phyloP scores from a whole-genome alignment of 495 filamentous ascomycete species.

The Lasiosphaeris hirsuta region DNA sequence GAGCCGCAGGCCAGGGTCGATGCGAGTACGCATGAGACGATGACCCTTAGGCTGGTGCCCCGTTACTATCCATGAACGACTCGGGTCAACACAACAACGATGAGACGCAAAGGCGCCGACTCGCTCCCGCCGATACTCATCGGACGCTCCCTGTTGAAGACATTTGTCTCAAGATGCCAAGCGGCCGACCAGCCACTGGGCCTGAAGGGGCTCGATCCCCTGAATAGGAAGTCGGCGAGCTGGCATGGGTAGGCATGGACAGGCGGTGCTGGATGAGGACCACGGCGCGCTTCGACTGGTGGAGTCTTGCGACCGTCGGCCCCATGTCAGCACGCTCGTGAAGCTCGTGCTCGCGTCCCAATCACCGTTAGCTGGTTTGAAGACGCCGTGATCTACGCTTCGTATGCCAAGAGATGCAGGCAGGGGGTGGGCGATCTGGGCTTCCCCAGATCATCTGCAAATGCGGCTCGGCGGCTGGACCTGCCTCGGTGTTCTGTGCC shows the following conservation, averaged over 20 bases:
- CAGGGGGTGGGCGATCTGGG: conserved; percentile 1
- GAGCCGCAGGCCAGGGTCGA: no score
- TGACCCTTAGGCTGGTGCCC: no score
- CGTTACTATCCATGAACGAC: no score
- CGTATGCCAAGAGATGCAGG: conserved; percentile 13
- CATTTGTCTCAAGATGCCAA: conserved; percentile 19
- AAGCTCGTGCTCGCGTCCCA: no score
- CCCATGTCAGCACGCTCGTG: no score
- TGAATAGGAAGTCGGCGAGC: background rate
- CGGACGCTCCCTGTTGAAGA: background rate
- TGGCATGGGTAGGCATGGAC: no score
- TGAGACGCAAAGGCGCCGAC: background rate
- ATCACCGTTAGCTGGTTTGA: background rate
- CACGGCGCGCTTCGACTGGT: no score
- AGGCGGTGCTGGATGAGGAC: no score
- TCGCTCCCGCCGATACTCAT: background rate
- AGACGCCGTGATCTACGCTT: conserved; percentile 5
- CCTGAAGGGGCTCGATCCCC: background rate
- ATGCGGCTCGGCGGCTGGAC: conserved; percentile 12
- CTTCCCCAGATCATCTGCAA: conserved; percentile 14
- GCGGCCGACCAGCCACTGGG: background rate
- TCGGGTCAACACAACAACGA: background rate
- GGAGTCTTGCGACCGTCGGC: no score
- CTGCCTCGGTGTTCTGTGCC: conserved; percentile 2
- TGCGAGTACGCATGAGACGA: no score